Evolutionary conservation across 164 flowering plant species (phyloP).

Genomic region (Nymphaea thermarum): DNA sequence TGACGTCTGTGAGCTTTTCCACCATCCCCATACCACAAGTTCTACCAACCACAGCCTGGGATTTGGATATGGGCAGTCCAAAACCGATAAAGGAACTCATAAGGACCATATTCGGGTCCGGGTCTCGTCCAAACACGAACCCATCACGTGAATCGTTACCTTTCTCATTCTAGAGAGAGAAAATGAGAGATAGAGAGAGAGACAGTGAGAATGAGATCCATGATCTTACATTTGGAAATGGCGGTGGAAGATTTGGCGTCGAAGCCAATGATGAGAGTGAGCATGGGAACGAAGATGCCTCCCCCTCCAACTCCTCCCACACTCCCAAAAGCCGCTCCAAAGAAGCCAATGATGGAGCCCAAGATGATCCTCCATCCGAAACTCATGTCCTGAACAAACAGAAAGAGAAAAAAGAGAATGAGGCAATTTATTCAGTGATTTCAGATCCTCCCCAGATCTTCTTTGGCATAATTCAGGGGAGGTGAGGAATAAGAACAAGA

Average conservation of each 20-base stretch:
- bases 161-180: not conserved
- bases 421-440: not conserved
- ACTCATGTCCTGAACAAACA: slow-evolving; percentile 53
- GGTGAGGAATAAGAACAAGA: not conserved
- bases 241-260: slow-evolving; percentile 95
- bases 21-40: not conserved
- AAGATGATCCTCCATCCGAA: slow-evolving; percentile 76
- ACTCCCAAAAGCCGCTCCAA: slow-evolving; percentile 98
- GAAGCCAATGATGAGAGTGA: slow-evolving; percentile 74
- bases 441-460: not conserved
- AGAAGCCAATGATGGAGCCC: slow-evolving; percentile 68
- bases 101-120: too few species aligned
- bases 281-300: slow-evolving; percentile 98
- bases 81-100: too few species aligned
- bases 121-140: too few species aligned
- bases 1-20: too few species aligned
- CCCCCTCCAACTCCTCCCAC: slow-evolving; percentile 99
- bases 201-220: not conserved
- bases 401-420: not conserved
- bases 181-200: not conserved
- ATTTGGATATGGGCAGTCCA: too few species aligned
- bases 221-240: slow-evolving; percentile 70
- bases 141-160: not conserved
- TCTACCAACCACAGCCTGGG: not conserved
- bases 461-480: not conserved